A percentile compares a stretch with the other conserved stretches of the same genome.
Conservation (phyloP, 1,284 basidiomycete genomes). For the Stereum hirsutum region DNA sequence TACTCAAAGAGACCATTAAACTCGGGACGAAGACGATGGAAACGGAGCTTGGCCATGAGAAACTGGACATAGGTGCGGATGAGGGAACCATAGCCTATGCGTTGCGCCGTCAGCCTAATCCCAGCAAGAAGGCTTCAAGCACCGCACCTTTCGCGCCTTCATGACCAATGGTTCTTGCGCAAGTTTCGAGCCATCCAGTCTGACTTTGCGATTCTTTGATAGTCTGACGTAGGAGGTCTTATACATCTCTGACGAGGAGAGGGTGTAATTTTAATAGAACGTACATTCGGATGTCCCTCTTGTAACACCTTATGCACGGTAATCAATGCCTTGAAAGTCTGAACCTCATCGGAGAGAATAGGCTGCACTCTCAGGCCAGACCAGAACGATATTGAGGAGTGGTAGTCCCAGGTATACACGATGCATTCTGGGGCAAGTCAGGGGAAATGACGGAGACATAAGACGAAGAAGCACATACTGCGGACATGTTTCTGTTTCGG, state of each 20-base stretch:
- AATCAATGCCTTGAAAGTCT: slow-evolving; percentile 94
- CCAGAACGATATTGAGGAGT: slow-evolving; percentile 96
- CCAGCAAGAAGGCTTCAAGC: slow-evolving; percentile 1
- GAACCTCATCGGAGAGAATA: slow-evolving; percentile 89
- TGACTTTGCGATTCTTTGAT: slow-evolving; percentile 95
- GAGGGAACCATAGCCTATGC: slow-evolving; percentile 77
- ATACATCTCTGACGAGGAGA: slow-evolving; percentile 3
- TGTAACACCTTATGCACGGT: slow-evolving; percentile 94
- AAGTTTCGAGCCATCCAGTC: slow-evolving; percentile 94
- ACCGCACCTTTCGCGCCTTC: slow-evolving; percentile 70
- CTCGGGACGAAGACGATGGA: slow-evolving; percentile 88
- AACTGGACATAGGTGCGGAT: slow-evolving; percentile 94
- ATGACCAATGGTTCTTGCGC: slow-evolving; percentile 76
- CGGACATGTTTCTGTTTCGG: slow-evolving; percentile 97
- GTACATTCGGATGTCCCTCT: slow-evolving; percentile 87
- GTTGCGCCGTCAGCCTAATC: slow-evolving; percentile 1
- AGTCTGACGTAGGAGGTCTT: too few species aligned
- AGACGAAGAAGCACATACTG: slow-evolving; percentile 48
- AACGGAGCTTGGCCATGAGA: slow-evolving; percentile 89
- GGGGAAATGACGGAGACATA: background rate
- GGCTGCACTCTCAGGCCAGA: slow-evolving; percentile 91
- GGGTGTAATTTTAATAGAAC: slow-evolving; percentile 19
- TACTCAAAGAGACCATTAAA: slow-evolving; percentile 97
- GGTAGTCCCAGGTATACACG: slow-evolving; percentile 97
- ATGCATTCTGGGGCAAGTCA: slow-evolving; percentile 66